phyloP scores from a whole-genome alignment of 148 eudicot species.

The Suaeda aralocaspica region DNA sequence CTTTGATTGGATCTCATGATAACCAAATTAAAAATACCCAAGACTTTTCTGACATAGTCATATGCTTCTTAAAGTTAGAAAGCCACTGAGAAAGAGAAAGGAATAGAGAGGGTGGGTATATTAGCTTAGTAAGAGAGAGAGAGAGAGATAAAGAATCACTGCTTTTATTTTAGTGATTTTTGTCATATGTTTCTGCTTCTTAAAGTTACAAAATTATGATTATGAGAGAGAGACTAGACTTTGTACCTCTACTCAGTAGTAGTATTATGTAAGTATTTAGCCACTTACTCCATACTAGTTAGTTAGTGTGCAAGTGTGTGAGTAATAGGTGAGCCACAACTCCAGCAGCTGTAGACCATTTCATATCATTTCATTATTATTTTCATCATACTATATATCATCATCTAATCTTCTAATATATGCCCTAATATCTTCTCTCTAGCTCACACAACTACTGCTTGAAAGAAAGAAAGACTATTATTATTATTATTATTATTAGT shows the following conservation, averaged over 20 bases:
- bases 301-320: too few relatives aligned
- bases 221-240: constrained; percentile 22
- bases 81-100: constrained; percentile 4
- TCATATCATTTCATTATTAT: constrained; percentile 2
- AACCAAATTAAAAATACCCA: constrained; percentile 31
- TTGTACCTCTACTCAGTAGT: too few relatives aligned
- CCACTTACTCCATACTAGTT: constrained; percentile 10
- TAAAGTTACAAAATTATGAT: constrained; percentile 33
- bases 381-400: background rate
- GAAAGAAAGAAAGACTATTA: background rate
- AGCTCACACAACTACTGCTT: constrained; percentile 2
- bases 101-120: constrained; percentile 7
- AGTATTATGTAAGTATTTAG: constrained; percentile 19
- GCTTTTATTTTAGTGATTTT: constrained; percentile 41
- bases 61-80: constrained; percentile 45
- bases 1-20: constrained; percentile 41
- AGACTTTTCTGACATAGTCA: constrained; percentile 45
- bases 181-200: constrained; percentile 49
- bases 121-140: too few relatives aligned
- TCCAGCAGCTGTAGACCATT: constrained; percentile 31
- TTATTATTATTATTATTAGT: too few relatives aligned
- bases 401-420: constrained; percentile 15
- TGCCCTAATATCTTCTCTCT: constrained; percentile 25
- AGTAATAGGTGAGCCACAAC: constrained; percentile 20
- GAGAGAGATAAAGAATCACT: constrained; percentile 30